Evolutionary conservation across 1,284 basidiomycete genomes (phyloP).

Genomic region (Wallemia hederae): DNA sequence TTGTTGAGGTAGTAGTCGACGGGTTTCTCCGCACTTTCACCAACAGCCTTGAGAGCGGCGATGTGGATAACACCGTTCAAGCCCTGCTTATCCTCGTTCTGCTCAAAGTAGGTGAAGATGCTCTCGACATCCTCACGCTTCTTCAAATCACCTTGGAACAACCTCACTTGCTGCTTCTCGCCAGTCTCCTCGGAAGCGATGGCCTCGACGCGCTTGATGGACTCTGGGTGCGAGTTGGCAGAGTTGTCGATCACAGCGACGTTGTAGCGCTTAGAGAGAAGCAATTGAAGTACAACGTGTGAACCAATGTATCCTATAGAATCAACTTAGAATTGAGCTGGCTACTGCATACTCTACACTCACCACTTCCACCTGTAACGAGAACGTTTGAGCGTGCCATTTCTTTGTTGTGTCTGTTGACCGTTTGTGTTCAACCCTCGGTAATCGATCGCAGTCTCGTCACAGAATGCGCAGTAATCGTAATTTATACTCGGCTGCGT

Average conservation of each 20-base stretch:
- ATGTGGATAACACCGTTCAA: conserved; percentile 94
- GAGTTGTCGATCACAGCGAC: conserved; percentile 79
- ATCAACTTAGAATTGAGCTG: background rate
- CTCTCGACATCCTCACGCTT: conserved; percentile 34
- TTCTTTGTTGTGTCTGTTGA: too few relatives aligned
- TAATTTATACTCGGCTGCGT: too few relatives aligned
- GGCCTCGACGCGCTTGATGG: conserved; percentile 40
- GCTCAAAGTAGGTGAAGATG: conserved; percentile 32
- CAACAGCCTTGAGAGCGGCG: conserved; percentile 92
- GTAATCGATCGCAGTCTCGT: too few relatives aligned
- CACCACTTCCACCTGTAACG: background rate
- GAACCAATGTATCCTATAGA: background rate
- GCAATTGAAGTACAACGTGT: conserved; percentile 41
- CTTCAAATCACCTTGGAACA: conserved; percentile 43
- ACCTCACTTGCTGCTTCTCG: conserved; percentile 23
- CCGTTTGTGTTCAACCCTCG: too few relatives aligned
- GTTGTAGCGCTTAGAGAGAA: conserved; percentile 62
- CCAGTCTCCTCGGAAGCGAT: conserved; percentile 30
- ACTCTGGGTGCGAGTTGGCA: conserved; percentile 57
- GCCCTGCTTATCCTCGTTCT: conserved; percentile 53
- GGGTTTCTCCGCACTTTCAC: conserved; percentile 84
- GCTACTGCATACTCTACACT: background rate
- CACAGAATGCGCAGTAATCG: too few relatives aligned
- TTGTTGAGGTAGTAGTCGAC: conserved; percentile 79
- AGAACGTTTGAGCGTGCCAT: background rate